These are phyloP conservation scores for Xerocomellus chrysenteron DNA, from an alignment of 768 basidiomycete species.

Conservation along the genomic window DNA sequence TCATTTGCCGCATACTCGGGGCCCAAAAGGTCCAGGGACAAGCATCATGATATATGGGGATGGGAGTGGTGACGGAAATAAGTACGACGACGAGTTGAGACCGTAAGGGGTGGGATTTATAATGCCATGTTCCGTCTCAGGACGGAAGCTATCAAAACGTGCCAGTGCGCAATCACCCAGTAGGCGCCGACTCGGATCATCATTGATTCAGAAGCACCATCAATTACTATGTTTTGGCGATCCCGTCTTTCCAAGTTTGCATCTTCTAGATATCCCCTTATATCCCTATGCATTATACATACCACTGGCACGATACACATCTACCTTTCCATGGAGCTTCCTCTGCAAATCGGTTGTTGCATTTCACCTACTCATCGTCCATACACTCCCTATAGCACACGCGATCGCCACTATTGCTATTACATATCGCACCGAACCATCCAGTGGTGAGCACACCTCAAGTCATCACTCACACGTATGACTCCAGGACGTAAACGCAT, in stretches of 20 bases:
- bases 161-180: background rate
- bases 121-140: background rate
- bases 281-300: background rate
- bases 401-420: slow-evolving; percentile 3
- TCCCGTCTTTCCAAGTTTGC: background rate
- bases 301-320: background rate
- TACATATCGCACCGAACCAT: slow-evolving; percentile 22
- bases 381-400: slow-evolving; percentile 4
- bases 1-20: background rate
- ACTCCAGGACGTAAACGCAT: slow-evolving; percentile 11
- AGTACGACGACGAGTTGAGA: no score
- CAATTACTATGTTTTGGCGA: background rate
- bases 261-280: background rate
- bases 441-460: background rate
- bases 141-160: background rate
- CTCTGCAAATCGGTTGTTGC: background rate
- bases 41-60: background rate
- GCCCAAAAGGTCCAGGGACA: background rate
- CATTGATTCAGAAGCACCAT: background rate
- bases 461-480: slow-evolving; percentile 1
- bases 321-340: background rate
- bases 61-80: background rate
- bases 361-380: slow-evolving; percentile 10
- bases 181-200: slow-evolving; percentile 4
- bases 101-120: background rate